Conservation (phyloP, 1,139 yeast species). For the Yamadazyma songkhlaensis region DNA sequence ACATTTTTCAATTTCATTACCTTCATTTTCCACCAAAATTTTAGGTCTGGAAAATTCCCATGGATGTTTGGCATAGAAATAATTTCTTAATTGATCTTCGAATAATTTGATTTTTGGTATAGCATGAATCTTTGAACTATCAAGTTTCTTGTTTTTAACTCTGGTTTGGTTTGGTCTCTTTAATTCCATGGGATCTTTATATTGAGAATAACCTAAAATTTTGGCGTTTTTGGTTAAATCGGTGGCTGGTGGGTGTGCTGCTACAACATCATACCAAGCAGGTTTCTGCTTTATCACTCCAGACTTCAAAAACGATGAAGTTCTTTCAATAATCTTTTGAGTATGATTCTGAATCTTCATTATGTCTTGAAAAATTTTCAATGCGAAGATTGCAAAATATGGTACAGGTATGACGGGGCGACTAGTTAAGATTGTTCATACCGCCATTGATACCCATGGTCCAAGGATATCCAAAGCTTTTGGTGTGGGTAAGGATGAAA, state of each 20-base stretch:
- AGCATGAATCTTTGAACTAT: slow-evolving; percentile 30
- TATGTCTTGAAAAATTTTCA: slow-evolving; percentile 6
- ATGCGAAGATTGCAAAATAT: slow-evolving; percentile 2
- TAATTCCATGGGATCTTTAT: slow-evolving; percentile 19
- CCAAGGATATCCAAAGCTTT: background rate
- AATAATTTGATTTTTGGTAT: slow-evolving; percentile 65
- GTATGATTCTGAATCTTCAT: slow-evolving; percentile 75
- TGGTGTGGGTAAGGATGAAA: background rate
- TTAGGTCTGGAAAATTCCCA: slow-evolving; percentile 98
- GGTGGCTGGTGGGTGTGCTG: slow-evolving; percentile 72
- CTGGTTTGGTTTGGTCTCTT: slow-evolving; percentile 50
- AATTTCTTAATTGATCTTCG: slow-evolving; percentile 79
- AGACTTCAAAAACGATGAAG: slow-evolving; percentile 65
- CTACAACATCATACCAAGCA: slow-evolving; percentile 83
- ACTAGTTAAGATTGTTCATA: background rate
- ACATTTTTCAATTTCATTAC: slow-evolving; percentile 47
- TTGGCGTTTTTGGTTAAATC: slow-evolving; percentile 53
- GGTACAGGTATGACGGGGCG: background rate
- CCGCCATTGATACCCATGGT: background rate
- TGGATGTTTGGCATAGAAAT: slow-evolving; percentile 91
- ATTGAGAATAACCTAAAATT: slow-evolving; percentile 19
- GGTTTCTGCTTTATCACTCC: slow-evolving; percentile 71
- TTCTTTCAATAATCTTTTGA: slow-evolving; percentile 68
- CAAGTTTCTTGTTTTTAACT: slow-evolving; percentile 27
- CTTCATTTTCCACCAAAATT: slow-evolving; percentile 71